A percentile compares a stretch with the other conserved stretches of the same genome.
phyloP scores from a whole-genome alignment of 768 basidiomycete genomes.

The Terana coerulea region DNA sequence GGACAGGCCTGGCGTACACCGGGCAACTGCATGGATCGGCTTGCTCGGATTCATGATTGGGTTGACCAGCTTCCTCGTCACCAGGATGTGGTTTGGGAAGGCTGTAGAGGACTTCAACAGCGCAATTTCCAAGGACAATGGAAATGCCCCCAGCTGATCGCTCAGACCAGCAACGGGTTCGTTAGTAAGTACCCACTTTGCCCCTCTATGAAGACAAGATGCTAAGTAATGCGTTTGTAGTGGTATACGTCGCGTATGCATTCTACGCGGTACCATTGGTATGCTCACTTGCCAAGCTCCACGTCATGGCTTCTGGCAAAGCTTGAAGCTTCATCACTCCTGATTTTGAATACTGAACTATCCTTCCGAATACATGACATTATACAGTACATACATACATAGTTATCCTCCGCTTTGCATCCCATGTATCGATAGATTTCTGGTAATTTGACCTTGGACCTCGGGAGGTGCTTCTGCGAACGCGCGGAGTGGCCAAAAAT shows the following conservation, averaged over 20 bases:
- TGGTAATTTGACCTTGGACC: too few relatives aligned
- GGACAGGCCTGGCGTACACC: constrained; percentile 56
- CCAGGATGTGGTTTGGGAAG: constrained; percentile 81
- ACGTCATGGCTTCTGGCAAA: constrained; percentile 43
- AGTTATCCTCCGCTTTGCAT: too few relatives aligned
- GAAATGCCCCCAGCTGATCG: constrained; percentile 54
- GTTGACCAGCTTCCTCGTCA: constrained; percentile 62
- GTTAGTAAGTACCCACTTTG: constrained; percentile 44
- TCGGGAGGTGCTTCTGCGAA: too few relatives aligned
- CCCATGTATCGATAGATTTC: too few relatives aligned
- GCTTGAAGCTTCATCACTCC: constrained; percentile 15
- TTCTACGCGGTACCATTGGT: constrained; percentile 72
- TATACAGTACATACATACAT: too few relatives aligned
- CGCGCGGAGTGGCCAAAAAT: too few relatives aligned
- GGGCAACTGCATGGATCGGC: constrained; percentile 68
- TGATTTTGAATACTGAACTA: too few relatives aligned
- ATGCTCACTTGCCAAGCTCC: constrained; percentile 62
- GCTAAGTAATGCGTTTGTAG: constrained; percentile 30
- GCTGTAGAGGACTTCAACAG: constrained; percentile 74
- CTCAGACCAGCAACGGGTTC: constrained; percentile 66
- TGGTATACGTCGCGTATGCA: constrained; percentile 77
- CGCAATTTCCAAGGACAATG: constrained; percentile 49
- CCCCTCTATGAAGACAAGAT: neutral
- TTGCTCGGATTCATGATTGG: constrained; percentile 75
- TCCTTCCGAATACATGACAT: too few relatives aligned